Evolutionary conservation across 2,329 filamentous ascomycete genomes (phyloP).

Genomic region (Aspergillus alliaceus): DNA sequence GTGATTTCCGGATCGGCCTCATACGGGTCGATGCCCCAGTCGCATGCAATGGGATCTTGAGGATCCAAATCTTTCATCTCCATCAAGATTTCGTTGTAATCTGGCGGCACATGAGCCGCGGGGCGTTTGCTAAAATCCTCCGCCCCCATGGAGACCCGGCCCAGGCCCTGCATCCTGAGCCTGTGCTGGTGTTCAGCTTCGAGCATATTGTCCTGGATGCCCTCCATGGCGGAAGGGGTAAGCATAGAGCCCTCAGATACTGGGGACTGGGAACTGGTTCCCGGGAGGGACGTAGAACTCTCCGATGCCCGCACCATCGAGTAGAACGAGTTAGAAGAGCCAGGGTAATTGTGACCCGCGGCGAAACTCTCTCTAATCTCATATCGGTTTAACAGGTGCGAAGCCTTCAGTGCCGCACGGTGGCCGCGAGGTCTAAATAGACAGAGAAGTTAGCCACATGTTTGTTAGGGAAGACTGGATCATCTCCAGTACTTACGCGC

Average conservation of each 20-base stretch:
- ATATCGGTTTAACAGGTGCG: conserved; percentile 21
- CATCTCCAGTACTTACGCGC: conserved; percentile 65
- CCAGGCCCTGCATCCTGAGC: conserved; percentile 19
- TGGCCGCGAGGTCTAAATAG: conserved; percentile 35
- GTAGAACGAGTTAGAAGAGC: conserved; percentile 28
- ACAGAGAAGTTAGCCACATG: not conserved
- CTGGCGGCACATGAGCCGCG: conserved; percentile 17
- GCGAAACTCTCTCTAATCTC: conserved; percentile 23
- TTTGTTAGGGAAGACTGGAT: not conserved
- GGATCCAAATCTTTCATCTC: conserved; percentile 30
- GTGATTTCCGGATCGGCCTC: conserved; percentile 51
- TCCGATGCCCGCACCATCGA: conserved; percentile 29
- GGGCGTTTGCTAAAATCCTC: conserved; percentile 16
- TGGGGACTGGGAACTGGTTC: conserved; percentile 32
- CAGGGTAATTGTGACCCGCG: conserved; percentile 18
- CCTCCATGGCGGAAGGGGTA: conserved; percentile 28
- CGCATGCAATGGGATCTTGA: conserved; percentile 32
- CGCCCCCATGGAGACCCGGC: conserved; percentile 14
- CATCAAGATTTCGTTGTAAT: conserved; percentile 32
- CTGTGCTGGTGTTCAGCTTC: conserved; percentile 28
- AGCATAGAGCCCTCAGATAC: conserved; percentile 29
- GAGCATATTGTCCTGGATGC: conserved; percentile 22
- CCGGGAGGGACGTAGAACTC: conserved; percentile 31
- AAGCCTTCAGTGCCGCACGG: conserved; percentile 27
- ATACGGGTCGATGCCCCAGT: conserved; percentile 57